Percentiles rank a stretch among this genome's conserved stretches.
Evolutionary conservation across 2,329 filamentous ascomycete genomes (phyloP).

Genomic region (Fusarium mexicanum): DNA sequence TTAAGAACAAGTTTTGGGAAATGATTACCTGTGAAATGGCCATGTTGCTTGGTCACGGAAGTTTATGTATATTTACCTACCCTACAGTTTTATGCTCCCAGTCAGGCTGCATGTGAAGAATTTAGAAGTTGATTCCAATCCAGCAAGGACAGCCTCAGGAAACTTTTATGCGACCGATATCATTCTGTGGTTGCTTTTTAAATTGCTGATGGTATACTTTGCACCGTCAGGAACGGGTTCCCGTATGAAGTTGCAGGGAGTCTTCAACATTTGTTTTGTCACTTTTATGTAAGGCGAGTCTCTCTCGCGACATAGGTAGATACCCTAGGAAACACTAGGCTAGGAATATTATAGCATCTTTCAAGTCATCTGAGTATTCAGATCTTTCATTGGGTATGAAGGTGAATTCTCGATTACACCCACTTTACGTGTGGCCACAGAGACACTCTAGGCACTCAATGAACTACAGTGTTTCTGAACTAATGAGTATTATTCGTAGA

Average conservation of each 20-base stretch:
- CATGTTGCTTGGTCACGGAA: background rate
- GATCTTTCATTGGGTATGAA: background rate
- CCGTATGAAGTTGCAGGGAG: background rate
- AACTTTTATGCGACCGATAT: no score
- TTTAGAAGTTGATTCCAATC: background rate
- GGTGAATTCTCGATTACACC: background rate
- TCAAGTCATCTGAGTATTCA: background rate
- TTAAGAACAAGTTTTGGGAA: background rate
- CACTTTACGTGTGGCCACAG: background rate
- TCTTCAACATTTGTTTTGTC: background rate
- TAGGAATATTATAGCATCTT: background rate
- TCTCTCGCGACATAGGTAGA: background rate
- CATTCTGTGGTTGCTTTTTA: no score
- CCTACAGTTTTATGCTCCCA: rapidly evolving
- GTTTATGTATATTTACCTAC: background rate
- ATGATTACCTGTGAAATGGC: background rate
- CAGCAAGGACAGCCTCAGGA: background rate
- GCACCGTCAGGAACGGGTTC: background rate
- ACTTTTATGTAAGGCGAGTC: background rate
- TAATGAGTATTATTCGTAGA: background rate
- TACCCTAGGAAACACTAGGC: background rate
- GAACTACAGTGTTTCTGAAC: background rate
- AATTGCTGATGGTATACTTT: background rate
- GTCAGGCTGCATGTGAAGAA: background rate
- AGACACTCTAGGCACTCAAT: background rate